A percentile compares a stretch with the other conserved stretches of the same genome.
These are phyloP conservation scores for Globisporangium yorkense DNA, from an alignment of 352 stramenopile genomes.

Conservation along the genomic window DNA sequence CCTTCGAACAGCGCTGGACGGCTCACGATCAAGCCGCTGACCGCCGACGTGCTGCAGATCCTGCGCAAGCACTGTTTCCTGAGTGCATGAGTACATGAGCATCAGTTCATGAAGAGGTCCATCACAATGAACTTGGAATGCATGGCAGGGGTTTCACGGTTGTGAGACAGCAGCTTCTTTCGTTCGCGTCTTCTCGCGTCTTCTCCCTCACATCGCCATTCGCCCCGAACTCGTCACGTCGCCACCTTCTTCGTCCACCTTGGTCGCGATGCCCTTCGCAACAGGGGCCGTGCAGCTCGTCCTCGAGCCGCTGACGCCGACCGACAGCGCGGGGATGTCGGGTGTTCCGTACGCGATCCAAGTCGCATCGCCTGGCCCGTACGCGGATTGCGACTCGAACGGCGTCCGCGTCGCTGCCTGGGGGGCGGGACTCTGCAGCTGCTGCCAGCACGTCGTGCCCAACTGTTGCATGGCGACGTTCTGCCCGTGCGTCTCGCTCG, in stretches of 20 bases:
- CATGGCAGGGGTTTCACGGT: too few species aligned
- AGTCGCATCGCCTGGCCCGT: slow-evolving; percentile 11
- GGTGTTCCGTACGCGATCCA: slow-evolving; percentile 13
- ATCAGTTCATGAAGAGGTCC: too few species aligned
- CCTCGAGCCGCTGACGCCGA: slow-evolving; percentile 9
- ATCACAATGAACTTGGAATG: too few species aligned
- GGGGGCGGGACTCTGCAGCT: slow-evolving; percentile 20
- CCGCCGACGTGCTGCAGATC: too few species aligned
- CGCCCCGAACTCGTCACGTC: neutral
- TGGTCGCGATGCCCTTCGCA: neutral
- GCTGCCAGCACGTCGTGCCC: slow-evolving; percentile 24
- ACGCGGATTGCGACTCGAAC: slow-evolving; percentile 14
- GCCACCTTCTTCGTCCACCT: neutral
- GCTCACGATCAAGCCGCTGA: too few species aligned
- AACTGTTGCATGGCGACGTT: slow-evolving; percentile 29
- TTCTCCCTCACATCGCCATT: too few species aligned
- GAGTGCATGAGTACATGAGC: too few species aligned
- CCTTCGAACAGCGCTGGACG: too few species aligned
- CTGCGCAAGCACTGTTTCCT: too few species aligned
- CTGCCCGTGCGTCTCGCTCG: slow-evolving; percentile 26
- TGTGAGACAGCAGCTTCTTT: too few species aligned
- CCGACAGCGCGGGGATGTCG: neutral
- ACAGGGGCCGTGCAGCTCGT: neutral
- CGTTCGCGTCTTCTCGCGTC: too few species aligned
- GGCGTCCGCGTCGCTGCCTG: slow-evolving; percentile 19